Base-by-base conservation (phyloP, 2,329 filamentous ascomycete species). In the Aspergillus felis region DNA sequence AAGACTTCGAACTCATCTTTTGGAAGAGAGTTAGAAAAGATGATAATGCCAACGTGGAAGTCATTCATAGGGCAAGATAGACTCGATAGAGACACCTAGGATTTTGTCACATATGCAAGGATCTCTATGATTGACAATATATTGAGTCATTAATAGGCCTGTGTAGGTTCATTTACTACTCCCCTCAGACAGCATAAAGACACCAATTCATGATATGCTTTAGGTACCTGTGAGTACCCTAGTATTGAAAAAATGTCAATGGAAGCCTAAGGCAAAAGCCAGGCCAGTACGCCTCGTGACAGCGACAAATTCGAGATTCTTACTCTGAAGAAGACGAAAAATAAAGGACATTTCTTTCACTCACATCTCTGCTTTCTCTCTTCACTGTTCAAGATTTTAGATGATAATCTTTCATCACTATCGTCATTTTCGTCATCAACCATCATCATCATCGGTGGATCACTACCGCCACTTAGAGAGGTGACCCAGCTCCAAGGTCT, bases 371-470 rank as follows among this genome's bases (percentile, higher is more conserved):
- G 48, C 29, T 41, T 56, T 35, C 38, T 17, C 32, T 35, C 32
- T 35, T 35, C 14, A 35, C 14, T 35, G 32, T 35, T 35, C 14
- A 35, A 38, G 14, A 17, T 4, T 38, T 5, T 17, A 47, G n/a
- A 44, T 24, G 29, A 55, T 28, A 54, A 53, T 53, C 25, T 41
- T 58, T 24, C 48, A 59, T 57, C 29, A 38, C 25, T 56, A 62
- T 59, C 59, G 53, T 61, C 51, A 57, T 56, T 54, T 55, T 62
- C 25, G 29, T 58, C 53, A 56, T 54, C 56, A 55, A 55, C 61
- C 58, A 56, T 58, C 14, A 35, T 35, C 32, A 46, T 46, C 42
- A 24, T 46, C 53, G 60, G 58, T 60, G 54, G 56, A 44, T 46
- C 20, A 46, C 22, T n/a, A 6, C 20, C 20, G 20, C 29, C 35